Evolutionary conservation across 2,329 filamentous ascomycete genomes (phyloP), one percentile per base, ranked within the genome.

Genomic region (Amauroascus verrucosus): DNA sequence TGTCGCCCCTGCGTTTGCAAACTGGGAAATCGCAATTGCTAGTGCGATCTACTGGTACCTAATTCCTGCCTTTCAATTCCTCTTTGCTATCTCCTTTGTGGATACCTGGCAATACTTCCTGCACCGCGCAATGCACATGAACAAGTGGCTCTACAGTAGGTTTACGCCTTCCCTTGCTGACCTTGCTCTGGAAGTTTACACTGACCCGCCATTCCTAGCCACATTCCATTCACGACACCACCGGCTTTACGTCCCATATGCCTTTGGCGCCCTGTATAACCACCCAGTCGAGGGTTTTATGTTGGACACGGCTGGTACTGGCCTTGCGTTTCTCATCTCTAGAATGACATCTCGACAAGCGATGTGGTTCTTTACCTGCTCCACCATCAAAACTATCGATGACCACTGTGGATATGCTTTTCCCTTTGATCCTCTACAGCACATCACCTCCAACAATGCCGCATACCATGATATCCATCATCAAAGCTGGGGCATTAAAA

Each of bases 81-180:
- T 80, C 54, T 64, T 86, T 48, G 93, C 84, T 22, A 79, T 91
- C 56, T 72, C 81, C 59, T 76, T 94, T 59, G 80, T 97, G 61
- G 93, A 98, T 71, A 93, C 89, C 43, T 98, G 93, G 93, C 91
- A 98, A 68, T 98, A 98, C 73, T 95, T 96, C 72, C 78, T 91
- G 63, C 93, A 98, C 71, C 88, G 93, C 37, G 80, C 85, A 54
- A 98, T 98, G 93, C 93, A 98, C 72, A 78, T 93, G 75, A 96
- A 97, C 75, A 90, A 87, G 70, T 97, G 88, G 86, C 79, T 98
- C 62, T 97, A 97, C 76, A 85, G 88, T 93, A 77, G 71, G 86
- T 79, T n/a, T 48, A 22, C 22, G 9, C 7, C 11, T 18, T 45
- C 13, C 45, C 18, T 41, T 6, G 7, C 16, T 43, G 40, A 44